Conservation (phyloP, 108 stramenopile species). For the Cyclostephanos tholiformis region DNA sequence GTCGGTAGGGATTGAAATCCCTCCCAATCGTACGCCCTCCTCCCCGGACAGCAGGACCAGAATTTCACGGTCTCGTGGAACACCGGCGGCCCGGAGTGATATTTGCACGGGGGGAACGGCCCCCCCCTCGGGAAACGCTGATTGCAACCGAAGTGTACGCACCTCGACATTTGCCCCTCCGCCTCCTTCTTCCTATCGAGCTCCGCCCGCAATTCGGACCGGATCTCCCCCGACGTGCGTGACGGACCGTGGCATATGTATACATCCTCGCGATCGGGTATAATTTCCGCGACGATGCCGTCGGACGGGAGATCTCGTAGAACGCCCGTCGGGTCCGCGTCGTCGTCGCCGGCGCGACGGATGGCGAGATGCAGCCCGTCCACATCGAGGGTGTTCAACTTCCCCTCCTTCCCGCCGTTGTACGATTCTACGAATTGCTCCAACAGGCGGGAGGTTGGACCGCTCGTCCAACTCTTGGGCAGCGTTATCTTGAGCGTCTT, state of each 20-base stretch:
- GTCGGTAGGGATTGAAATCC: slow-evolving; percentile 82
- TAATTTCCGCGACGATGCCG: slow-evolving; percentile 67
- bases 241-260: slow-evolving; percentile 74
- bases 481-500: slow-evolving; percentile 91
- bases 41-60: slow-evolving; percentile 95
- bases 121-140: slow-evolving; percentile 77
- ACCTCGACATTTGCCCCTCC: slow-evolving; percentile 59
- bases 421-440: slow-evolving; percentile 85
- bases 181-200: slow-evolving; percentile 50
- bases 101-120: slow-evolving; percentile 78
- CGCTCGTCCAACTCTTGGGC: slow-evolving; percentile 86
- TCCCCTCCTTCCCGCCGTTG: slow-evolving; percentile 64
- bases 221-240: slow-evolving; percentile 55
- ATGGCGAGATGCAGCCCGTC: slow-evolving; percentile 62
- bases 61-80: slow-evolving; percentile 99
- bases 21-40: slow-evolving; percentile 89
- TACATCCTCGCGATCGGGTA: slow-evolving; percentile 78
- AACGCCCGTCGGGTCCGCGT: background rate
- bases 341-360: slow-evolving; percentile 28
- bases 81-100: slow-evolving; percentile 92
- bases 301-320: slow-evolving; percentile 65
- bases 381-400: slow-evolving; percentile 55
- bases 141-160: slow-evolving; percentile 90
- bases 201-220: slow-evolving; percentile 44
- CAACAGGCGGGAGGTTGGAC: slow-evolving; percentile 76